Percentiles rank a stretch among this genome's conserved stretches.
These are phyloP conservation scores for Pachyrhizus erosus DNA, from an alignment of 306 rosid genomes.

Conservation along the genomic window DNA sequence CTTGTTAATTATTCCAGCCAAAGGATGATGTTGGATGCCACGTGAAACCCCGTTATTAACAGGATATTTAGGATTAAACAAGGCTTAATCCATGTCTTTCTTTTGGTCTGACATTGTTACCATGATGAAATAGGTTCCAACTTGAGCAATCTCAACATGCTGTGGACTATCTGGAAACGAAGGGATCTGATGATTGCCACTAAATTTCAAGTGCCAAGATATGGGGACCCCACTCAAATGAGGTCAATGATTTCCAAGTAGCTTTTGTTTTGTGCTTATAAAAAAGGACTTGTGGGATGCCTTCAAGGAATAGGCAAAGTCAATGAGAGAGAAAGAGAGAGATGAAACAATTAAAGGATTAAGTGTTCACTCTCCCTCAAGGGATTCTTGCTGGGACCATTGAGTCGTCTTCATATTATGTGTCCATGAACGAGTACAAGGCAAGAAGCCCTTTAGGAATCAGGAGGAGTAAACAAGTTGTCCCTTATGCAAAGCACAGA, in stretches of 20 bases:
- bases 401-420: neutral
- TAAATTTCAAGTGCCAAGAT: slow-evolving; percentile 25
- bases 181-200: slow-evolving; percentile 21
- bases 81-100: neutral
- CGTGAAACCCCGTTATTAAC: neutral
- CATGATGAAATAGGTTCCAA: neutral
- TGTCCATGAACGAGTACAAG: neutral
- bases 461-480: neutral
- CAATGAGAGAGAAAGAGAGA: neutral
- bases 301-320: slow-evolving; percentile 3
- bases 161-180: neutral
- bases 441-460: slow-evolving; percentile 10
- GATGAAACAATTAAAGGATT: slow-evolving; percentile 5
- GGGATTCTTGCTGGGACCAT: neutral
- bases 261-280: neutral
- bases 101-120: neutral
- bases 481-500: neutral
- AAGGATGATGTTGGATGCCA: neutral
- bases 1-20: slow-evolving; percentile 1
- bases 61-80: neutral
- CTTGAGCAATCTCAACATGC: neutral
- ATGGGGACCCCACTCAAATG: slow-evolving; percentile 27
- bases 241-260: slow-evolving; percentile 5
- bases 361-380: slow-evolving; percentile 40
- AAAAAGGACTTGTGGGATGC: slow-evolving; percentile 12